phyloP scores from a whole-genome alignment of 192 early-diverging fungal species.

The Ambispora gerdemannii region DNA sequence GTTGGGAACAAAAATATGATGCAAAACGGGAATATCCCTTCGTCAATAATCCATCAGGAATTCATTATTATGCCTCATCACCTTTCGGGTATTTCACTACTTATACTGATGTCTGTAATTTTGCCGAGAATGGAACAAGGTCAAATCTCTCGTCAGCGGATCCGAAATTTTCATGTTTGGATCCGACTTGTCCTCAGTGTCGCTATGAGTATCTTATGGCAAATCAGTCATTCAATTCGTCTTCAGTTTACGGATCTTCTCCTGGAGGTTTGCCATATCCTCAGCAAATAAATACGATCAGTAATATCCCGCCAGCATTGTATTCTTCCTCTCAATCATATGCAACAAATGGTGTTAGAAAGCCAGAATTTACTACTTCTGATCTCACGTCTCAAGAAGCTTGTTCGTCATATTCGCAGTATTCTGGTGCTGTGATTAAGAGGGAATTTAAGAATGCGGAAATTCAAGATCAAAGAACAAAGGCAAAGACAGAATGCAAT shows the following conservation, averaged over 20 bases:
- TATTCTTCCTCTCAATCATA: too few relatives aligned
- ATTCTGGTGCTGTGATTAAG: neutral
- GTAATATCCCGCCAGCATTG: too few relatives aligned
- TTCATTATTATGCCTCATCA: neutral
- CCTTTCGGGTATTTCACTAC: neutral
- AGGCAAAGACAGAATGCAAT: neutral
- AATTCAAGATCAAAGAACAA: neutral
- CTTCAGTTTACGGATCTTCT: neutral
- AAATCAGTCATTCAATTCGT: neutral
- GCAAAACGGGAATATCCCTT: neutral
- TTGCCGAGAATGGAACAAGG: too few relatives aligned
- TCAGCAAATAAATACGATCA: too few relatives aligned
- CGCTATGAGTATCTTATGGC: neutral
- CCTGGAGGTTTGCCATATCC: neutral
- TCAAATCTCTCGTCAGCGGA: neutral
- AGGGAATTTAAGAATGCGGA: neutral
- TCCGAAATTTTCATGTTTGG: neutral
- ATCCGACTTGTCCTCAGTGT: neutral
- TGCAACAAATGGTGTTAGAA: too few relatives aligned
- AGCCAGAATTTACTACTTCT: too few relatives aligned
- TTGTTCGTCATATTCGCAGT: too few relatives aligned
- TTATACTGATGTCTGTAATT: neutral
- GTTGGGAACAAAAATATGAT: neutral
- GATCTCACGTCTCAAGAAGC: too few relatives aligned
- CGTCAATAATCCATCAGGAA: neutral